Evolutionary conservation across 176 grass and related monocot genomes (phyloP).

Genomic region (Neostapfia colusana): DNA sequence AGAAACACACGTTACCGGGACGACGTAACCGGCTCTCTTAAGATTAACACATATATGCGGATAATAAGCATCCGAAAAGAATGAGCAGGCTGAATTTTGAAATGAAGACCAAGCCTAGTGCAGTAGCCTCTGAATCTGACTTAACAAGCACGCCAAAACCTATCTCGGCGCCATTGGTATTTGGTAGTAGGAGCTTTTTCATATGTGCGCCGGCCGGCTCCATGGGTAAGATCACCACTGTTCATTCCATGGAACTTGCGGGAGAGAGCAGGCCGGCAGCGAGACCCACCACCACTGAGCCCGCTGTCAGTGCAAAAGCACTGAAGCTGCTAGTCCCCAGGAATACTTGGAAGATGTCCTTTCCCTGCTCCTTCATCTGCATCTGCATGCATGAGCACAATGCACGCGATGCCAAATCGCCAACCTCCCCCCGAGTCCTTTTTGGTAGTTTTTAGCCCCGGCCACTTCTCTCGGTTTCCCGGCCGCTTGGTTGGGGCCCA

Average conservation of each 20-base stretch:
- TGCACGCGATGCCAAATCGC: conserved; percentile 36
- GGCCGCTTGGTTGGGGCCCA: conserved; percentile 30
- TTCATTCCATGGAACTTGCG: conserved; percentile 40
- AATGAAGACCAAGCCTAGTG: conserved; percentile 29
- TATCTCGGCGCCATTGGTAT: conserved; percentile 18
- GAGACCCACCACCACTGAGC: conserved; percentile 53
- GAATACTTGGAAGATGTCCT: conserved; percentile 69
- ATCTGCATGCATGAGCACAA: conserved; percentile 28
- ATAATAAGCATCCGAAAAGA: not conserved
- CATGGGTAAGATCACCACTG: not conserved
- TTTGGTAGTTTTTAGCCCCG: conserved; percentile 30
- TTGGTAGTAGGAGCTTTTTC: conserved; percentile 22
- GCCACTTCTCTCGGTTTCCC: conserved; percentile 59
- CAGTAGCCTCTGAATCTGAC: conserved; percentile 21
- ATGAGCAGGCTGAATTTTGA: not conserved
- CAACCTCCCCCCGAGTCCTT: conserved; percentile 26
- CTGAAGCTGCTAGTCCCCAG: conserved; percentile 25
- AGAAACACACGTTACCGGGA: not conserved
- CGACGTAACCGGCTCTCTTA: not conserved
- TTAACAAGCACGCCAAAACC: not conserved
- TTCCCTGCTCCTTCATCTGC: conserved; percentile 35
- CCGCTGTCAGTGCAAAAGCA: conserved; percentile 22
- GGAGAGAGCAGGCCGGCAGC: conserved; percentile 31
- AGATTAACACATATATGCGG: no score
- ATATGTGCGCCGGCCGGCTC: conserved; percentile 22